Evolutionary conservation across 2,329 filamentous ascomycete genomes (phyloP).

Genomic region (Calonectria multiphialidica): DNA sequence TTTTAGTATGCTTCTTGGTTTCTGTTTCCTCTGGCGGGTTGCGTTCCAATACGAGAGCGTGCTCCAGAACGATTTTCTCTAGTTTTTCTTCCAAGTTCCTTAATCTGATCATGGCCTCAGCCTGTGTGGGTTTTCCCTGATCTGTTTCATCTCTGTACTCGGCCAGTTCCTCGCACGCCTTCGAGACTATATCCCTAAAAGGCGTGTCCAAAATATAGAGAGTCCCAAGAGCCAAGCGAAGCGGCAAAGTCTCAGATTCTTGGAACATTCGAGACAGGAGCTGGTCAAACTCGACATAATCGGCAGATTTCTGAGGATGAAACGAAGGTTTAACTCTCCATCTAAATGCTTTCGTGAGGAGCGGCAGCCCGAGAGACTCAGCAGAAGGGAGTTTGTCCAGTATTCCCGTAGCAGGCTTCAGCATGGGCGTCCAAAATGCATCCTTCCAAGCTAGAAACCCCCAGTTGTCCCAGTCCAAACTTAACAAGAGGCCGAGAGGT

Average conservation of each 20-base stretch:
- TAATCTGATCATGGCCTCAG: background rate
- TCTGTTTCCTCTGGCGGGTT: background rate
- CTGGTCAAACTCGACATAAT: slow-evolving; percentile 8
- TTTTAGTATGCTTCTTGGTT: background rate
- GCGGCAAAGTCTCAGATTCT: background rate
- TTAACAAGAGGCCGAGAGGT: background rate
- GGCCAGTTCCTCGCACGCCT: background rate
- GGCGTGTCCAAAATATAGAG: slow-evolving; percentile 15
- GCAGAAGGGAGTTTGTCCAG: background rate
- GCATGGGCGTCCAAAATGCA: slow-evolving; percentile 11
- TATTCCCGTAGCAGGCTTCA: background rate
- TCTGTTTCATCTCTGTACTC: background rate
- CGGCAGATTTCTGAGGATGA: slow-evolving; percentile 5
- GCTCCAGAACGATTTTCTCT: background rate
- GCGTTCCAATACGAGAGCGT: background rate
- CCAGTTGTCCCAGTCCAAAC: slow-evolving; percentile 20
- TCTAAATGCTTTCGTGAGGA: background rate
- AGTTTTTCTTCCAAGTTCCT: background rate
- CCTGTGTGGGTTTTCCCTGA: background rate
- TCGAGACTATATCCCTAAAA: background rate
- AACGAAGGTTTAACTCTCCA: background rate
- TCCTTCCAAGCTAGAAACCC: slow-evolving; percentile 16
- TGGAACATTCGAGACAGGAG: background rate
- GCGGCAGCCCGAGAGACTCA: background rate
- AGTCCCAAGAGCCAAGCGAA: slow-evolving; percentile 8